Evolutionary conservation across 1,284 basidiomycete species (phyloP), one percentile per base, ranked within the genome.

Genomic region (Filobasidium uniguttulatum): DNA sequence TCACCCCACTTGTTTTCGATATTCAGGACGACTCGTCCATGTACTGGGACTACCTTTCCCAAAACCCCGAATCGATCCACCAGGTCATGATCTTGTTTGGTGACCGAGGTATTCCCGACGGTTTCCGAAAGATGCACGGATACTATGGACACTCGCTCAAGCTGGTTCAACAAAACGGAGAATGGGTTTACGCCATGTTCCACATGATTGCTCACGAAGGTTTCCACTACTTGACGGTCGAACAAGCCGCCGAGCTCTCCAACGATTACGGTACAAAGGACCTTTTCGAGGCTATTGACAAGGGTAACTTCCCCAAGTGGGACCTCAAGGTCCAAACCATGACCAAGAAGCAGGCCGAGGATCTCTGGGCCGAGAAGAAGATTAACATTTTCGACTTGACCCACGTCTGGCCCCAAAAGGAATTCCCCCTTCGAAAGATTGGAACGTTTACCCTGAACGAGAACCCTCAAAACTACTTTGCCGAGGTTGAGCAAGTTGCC

Each of bases 131-230:
- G 60, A 75, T 80, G 79, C 83, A 94, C 71, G 89, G 87, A 19
- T 94, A 89, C 75, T 84, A 82, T 40, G 88, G 90, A 5, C 88
- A 94, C 74, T 84, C 88, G n/a, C 81, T 78, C 75, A 91, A 93
- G 73, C 78, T 85, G 66, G 76, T 85, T 65, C 88, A 89, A 69
- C 75, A 76, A 19, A 76, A 86, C 49, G 87, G 85, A 51, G 75
- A 80, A 28, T 90, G 83, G 73, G 76, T 80, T 46, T 94, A 91
- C 68, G 77, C 78, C 33, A 83, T 91, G 69, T 75, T 90, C 60
- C 89, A 93, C 71, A 53, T 83, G 59, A 77, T 76, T 41, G 79
- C 77, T 17, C 80, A 88, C 56, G 77, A 78, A 49, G 86, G 86
- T 25, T 81, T 81, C 76, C 83, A 86, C 75, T 67, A 56, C 37